phyloP scores from a whole-genome alignment of 371 early-diverging fungal species.

The Mycotypha africana region DNA sequence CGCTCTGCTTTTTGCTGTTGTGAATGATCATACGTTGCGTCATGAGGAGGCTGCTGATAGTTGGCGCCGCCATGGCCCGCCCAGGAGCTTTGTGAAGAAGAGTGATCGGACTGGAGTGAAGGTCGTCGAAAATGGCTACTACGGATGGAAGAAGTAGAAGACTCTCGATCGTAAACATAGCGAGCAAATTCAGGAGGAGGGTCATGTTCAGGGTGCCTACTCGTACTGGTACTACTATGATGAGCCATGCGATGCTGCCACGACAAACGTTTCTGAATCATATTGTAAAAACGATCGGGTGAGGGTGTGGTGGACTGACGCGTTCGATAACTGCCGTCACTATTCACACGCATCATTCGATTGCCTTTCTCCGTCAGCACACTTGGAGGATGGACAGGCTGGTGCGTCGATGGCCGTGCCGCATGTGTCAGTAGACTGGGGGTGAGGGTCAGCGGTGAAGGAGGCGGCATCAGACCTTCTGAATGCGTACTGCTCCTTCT shows the following conservation, averaged over 20 bases:
- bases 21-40: no score
- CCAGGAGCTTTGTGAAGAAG: slow-evolving; percentile 33
- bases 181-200: slow-evolving; percentile 40
- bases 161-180: slow-evolving; percentile 40
- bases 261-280: slow-evolving; percentile 40
- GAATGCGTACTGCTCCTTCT: slow-evolving; percentile 20
- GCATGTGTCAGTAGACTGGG: slow-evolving; percentile 1
- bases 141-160: slow-evolving; percentile 46
- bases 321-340: slow-evolving; percentile 6
- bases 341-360: slow-evolving; percentile 5
- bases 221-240: no score
- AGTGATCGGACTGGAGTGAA: slow-evolving; percentile 39
- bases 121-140: slow-evolving; percentile 42
- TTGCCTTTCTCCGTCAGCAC: slow-evolving; percentile 13
- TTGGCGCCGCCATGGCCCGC: slow-evolving; percentile 2
- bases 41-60: no score
- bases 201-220: no score
- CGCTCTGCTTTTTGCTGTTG: slow-evolving; percentile 14
- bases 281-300: slow-evolving; percentile 41
- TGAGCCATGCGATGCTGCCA: slow-evolving; percentile 30
- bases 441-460: slow-evolving; percentile 18
- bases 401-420: slow-evolving; percentile 11
- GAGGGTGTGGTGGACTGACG: slow-evolving; percentile 30
- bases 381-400: slow-evolving; percentile 10
- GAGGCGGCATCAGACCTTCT: slow-evolving; percentile 17